These are phyloP conservation scores for Aureobasidium lini DNA, from an alignment of 2,329 filamentous ascomycete species.

Conservation along the genomic window DNA sequence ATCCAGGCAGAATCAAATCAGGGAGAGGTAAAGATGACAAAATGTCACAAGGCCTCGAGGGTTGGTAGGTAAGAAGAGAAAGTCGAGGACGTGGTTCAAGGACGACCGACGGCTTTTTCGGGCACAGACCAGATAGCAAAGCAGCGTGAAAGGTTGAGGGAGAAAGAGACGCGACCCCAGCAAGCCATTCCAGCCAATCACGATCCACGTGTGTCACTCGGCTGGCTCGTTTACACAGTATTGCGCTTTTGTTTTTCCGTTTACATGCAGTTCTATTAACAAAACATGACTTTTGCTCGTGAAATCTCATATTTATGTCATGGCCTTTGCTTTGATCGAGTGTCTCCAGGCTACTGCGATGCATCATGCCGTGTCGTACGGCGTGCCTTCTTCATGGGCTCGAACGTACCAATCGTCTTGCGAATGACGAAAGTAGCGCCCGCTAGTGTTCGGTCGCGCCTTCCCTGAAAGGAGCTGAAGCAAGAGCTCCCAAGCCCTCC, in stretches of 20 bases:
- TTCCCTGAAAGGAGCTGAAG: background rate
- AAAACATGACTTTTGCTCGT: background rate
- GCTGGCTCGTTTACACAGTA: background rate
- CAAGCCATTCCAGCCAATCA: conserved; percentile 9
- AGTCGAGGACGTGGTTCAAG: background rate
- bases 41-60: conserved; percentile 8
- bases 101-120: conserved; percentile 2
- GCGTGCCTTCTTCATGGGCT: background rate
- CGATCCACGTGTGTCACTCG: background rate
- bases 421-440: background rate
- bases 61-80: conserved; percentile 7
- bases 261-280: background rate
- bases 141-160: background rate
- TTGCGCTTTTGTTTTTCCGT: background rate
- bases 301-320: background rate
- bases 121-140: background rate
- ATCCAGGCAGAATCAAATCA: background rate
- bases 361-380: conserved; percentile 1
- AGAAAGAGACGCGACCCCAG: conserved; percentile 6
- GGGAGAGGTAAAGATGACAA: conserved; percentile 6
- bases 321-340: background rate
- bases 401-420: background rate
- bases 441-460: conserved; percentile 4
- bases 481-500: background rate
- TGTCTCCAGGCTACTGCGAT: background rate